A percentile compares a stretch with the other conserved stretches of the same genome.
Conservation (phyloP, 2,329 filamentous ascomycete species). For the Epichloe sibirici region DNA sequence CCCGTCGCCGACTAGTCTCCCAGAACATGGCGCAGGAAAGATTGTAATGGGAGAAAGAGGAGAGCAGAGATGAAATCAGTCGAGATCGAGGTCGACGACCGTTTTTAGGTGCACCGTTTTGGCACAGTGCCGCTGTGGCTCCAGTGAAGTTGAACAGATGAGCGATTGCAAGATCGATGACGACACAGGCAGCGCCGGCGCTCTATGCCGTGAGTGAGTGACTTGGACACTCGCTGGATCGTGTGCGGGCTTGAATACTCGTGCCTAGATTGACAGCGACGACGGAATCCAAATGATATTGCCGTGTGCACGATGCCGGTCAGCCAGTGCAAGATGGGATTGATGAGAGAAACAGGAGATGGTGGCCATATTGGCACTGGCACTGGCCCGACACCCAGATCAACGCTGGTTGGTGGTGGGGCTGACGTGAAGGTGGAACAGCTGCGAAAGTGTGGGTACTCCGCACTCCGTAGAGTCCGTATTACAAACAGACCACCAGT, state of each 20-base stretch:
- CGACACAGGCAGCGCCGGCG: background rate
- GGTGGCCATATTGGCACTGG: background rate
- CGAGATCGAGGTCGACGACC: background rate
- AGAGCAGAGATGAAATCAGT: background rate
- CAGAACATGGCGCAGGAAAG: slow-evolving; percentile 35
- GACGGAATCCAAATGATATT: background rate
- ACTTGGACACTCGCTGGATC: background rate
- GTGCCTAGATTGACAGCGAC: background rate
- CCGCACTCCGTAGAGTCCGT: too few species aligned
- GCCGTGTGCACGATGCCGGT: background rate
- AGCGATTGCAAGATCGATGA: slow-evolving; percentile 1
- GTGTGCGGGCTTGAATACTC: background rate
- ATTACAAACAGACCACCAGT: too few species aligned
- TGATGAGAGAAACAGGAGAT: background rate
- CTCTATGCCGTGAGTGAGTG: background rate
- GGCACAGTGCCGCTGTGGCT: background rate
- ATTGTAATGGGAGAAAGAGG: background rate
- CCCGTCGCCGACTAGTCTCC: slow-evolving; percentile 46
- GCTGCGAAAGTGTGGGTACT: too few species aligned
- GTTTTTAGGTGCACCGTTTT: background rate
- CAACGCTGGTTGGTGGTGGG: too few species aligned
- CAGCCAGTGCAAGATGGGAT: background rate
- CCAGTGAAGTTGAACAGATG: background rate
- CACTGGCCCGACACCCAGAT: too few species aligned
- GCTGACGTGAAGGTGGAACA: too few species aligned